These are phyloP conservation scores for Mycena capillaripes DNA, from an alignment of 768 basidiomycete species.

Conservation along the genomic window DNA sequence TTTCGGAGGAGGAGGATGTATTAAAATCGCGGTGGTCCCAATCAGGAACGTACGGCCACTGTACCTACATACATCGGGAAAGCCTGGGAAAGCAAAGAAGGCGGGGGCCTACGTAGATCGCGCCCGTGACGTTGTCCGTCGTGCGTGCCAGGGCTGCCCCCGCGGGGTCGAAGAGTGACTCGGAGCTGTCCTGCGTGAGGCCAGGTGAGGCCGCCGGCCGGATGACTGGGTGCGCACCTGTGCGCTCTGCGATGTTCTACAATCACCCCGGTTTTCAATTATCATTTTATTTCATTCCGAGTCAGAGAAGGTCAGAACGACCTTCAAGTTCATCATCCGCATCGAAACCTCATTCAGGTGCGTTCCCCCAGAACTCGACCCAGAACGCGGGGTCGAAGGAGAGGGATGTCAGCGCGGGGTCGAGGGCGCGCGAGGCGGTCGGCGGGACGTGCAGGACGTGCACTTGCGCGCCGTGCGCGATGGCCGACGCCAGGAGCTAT, in stretches of 20 bases:
- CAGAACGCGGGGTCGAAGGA: conserved; percentile 28
- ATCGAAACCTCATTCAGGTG: conserved; percentile 28
- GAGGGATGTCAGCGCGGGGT: conserved; percentile 14
- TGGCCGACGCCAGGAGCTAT: background rate
- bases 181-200: conserved; percentile 29
- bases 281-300: background rate
- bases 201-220: conserved; percentile 31
- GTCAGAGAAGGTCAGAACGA: background rate
- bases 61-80: conserved; percentile 6
- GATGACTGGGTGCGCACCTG: conserved; percentile 19
- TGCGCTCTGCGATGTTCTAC: conserved; percentile 20
- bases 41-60: too few relatives aligned
- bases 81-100: conserved; percentile 17
- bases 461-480: background rate
- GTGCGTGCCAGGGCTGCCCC: conserved; percentile 19
- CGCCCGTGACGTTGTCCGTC: conserved; percentile 12
- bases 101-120: conserved; percentile 25
- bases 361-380: conserved; percentile 28
- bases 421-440: background rate
- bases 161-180: background rate
- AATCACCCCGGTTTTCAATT: background rate
- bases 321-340: conserved; percentile 26
- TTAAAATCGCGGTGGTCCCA: too few relatives aligned
- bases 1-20: too few relatives aligned
- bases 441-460: conserved; percentile 16